phyloP scores from a whole-genome alignment of 148 eudicot species.

The Spergularia marina region DNA sequence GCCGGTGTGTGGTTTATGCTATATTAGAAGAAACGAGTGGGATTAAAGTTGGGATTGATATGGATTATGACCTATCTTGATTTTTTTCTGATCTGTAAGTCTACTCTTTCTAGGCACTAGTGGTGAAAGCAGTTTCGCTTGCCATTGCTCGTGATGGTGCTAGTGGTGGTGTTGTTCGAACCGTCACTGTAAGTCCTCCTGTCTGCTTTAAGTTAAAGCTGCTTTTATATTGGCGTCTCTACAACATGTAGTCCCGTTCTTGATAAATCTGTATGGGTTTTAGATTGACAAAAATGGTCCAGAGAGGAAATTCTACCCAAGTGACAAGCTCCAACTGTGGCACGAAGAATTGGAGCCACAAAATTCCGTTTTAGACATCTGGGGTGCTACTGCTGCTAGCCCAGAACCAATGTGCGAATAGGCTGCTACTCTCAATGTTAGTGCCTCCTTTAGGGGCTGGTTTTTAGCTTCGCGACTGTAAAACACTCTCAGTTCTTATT shows the following conservation, averaged over 20 bases:
- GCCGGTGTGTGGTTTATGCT: background rate
- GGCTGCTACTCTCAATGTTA: background rate
- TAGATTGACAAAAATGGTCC: conserved; percentile 83
- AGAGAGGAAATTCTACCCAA: conserved; percentile 69
- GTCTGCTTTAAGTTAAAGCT: background rate
- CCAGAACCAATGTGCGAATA: conserved; percentile 66
- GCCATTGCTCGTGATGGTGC: conserved; percentile 99
- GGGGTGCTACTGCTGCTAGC: conserved; percentile 41
- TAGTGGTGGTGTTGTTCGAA: conserved; percentile 95
- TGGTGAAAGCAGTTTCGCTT: conserved; percentile 92
- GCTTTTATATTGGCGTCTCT: background rate
- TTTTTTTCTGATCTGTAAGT: background rate
- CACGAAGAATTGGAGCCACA: conserved; percentile 75
- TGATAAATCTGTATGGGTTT: background rate
- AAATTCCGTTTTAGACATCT: conserved; percentile 59
- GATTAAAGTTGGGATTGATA: background rate
- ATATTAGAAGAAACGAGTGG: background rate
- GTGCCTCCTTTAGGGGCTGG: background rate
- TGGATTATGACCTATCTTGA: background rate
- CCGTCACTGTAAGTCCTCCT: conserved; percentile 63
- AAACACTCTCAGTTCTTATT: background rate
- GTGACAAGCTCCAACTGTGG: conserved; percentile 74
- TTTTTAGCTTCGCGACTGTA: background rate
- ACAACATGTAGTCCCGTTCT: background rate
- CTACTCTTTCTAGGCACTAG: conserved; percentile 49